Base-by-base conservation (phyloP, 305 asterid species). In the Fraxinus baroniana region DNA sequence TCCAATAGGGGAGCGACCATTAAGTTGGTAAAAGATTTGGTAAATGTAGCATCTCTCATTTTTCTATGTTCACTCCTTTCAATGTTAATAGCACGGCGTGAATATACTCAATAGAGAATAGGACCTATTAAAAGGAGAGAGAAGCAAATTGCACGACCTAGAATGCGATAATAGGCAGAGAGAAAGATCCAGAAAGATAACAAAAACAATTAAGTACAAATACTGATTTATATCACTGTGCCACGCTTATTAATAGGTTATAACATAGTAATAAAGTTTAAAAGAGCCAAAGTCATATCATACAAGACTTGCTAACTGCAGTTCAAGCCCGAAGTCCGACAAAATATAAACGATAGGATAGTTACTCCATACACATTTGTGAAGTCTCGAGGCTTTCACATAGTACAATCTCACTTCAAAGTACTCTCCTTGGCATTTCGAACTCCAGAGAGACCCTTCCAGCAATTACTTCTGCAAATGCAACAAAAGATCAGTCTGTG, bases 401-500 rank as follows among this genome's bases (percentile, higher is more conserved):
- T 2, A 12, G 74, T 12, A 5, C 13, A 24, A 33, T 66, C 2
- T 35, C 36, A 26, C 18, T 66, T 3, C 6, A 28, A 24, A 66
- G 74, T 28, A 66, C 17, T 57, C 62, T 52, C 71, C 7, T n/a
- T 9, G 12, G 74, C 17, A 64, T 24, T 64, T 64, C 20, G 2
- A 64, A 64, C 24, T 24, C 35, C 33, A 9, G 44, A 55, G n/a
- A 44, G 66, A 26, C 5, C 33, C 41, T 60, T 6, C 81, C 44
- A 39, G 80, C 36, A 81, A 66, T 41, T 26, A 49, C 80, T 78
- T 55, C 85, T 83, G 85, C 76, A 83, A 78, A 71, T 78, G 24
- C 57, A 73, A 71, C 44, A 49, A 36, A 68, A 24, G 18, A 68
- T 68, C 74, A 68, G 37, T 68, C 37, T 0, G 35, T 12, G 30